Base-by-base conservation (phyloP, 192 early-diverging fungal species). In the Backusella westeae region DNA sequence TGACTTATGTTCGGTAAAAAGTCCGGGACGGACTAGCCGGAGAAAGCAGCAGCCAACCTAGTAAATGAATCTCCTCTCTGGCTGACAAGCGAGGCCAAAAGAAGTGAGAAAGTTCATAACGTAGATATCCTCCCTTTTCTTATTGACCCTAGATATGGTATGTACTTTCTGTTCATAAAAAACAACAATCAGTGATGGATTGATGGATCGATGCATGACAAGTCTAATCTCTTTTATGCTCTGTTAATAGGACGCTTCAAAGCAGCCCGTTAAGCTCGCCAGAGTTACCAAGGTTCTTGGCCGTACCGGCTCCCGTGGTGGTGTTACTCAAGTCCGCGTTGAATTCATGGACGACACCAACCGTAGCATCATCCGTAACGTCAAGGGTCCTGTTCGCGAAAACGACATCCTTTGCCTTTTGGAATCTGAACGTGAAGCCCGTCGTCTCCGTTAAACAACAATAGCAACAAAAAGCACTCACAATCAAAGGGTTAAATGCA, bases 251-350 rank as follows among this genome's bases (percentile, higher is more conserved):
- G 80, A 81, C 36, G 29, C 71, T 73, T 76, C 76, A 56, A 87
- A 88, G 86, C 80, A 80, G 72, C 75, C 81, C 82, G 89, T 93
- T 77, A 99, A 98, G 91, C 92, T 95, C 85, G 97, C 95, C 85
- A 91, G 89, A 79, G 97, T 99, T 77, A 91, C 87, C 78, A 97
- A 98, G 92, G 93, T 99, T 79, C 93, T 99, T 81, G 97, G 97
- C 87, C 94, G 97, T 82, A 99, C 97, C 80, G 97, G 97, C 83
- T 99, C 97, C 86, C 96, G 97, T 81, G 97, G 97, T 93, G 96
- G 96, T 89, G 97, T 99, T 85, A 99, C 97, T 83, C 97, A 94
- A 88, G 97, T 99, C 86, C 94, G 97, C 78, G 97, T 99, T 81
- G 97, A 98, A 86, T 96, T 99, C 88, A 91, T 98, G 86, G 96